Base-by-base conservation (phyloP, 1,139 yeast species). In the Lizanozyma gosingica region DNA sequence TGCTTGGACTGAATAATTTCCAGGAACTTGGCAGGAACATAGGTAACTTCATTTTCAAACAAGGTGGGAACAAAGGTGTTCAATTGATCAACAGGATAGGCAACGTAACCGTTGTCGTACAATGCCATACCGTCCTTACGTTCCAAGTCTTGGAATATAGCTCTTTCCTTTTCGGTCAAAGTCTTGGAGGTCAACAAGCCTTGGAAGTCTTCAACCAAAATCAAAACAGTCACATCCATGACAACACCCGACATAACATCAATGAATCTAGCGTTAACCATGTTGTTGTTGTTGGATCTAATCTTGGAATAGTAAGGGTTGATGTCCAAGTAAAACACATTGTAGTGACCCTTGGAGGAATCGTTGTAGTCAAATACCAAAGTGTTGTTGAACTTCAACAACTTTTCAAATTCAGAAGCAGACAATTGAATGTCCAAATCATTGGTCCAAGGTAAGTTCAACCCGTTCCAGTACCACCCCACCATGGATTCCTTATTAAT, bases 401-500 rank as follows among this genome's bases (percentile, higher is more conserved):
- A 50, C 39, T 51, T 48, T 41, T 62, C 51, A 39, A 77, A 54
- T 3, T 78, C 67, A 2, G 53, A 52, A 44, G 67, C 57, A 0
- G 81, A 65, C 44, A 78, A 64, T 45, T 76, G 76, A 11, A 77
- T 78, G 52, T 79, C 84, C 35, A 78, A 51, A 51, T 78, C 85
- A 40, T 68, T 67, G 53, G 79, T 84, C 82, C 83, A 79, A 1
- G 83, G 83, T 50, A 78, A 56, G 14, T 63, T 68, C 50, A 74
- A 52, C 0, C 83, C 83, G 51, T 78, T 78, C 73, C 80, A 74
- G 48, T 69, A 66, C 76, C 82, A 79, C 1, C 82, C 80, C 22
- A 78, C 52, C 41, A 78, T 57, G 0, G 80, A 61, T 0, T 84
- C 84, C 57, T 78, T 82, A 2, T 76, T 77, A 14, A 78, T 54